Conservation (phyloP, 2,329 filamentous ascomycete genomes). For the Phyllosticta capitalensis region DNA sequence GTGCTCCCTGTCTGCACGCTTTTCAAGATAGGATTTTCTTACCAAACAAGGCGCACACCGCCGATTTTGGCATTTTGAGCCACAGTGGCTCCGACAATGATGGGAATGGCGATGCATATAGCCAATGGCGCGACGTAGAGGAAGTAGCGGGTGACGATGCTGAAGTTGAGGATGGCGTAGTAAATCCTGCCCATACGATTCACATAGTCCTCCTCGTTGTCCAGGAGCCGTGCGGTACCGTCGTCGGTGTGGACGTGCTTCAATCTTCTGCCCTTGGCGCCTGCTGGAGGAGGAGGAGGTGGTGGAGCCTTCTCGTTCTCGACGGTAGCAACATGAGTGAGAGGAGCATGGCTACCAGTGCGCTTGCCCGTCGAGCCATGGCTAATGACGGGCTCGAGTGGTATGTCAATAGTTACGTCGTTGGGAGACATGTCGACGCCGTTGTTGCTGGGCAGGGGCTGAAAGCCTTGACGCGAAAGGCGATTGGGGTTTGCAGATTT, state of each 20-base stretch:
- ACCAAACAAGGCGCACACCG: constrained; percentile 46
- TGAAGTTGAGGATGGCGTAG: constrained; percentile 51
- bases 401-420: constrained; percentile 52
- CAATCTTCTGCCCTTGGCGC: constrained; percentile 22
- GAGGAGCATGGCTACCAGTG: constrained; percentile 26
- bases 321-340: constrained; percentile 16
- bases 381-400: constrained; percentile 46
- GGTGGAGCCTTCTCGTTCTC: constrained; percentile 12
- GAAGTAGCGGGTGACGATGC: constrained; percentile 53
- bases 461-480: constrained; percentile 27
- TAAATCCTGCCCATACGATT: constrained; percentile 53
- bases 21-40: background rate
- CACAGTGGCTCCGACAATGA: constrained; percentile 50
- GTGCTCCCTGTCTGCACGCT: too few species aligned
- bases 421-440: constrained; percentile 35
- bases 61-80: constrained; percentile 41
- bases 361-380: constrained; percentile 35
- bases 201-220: constrained; percentile 45
- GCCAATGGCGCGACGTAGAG: constrained; percentile 53
- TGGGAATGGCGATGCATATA: constrained; percentile 50
- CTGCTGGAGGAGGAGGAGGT: background rate
- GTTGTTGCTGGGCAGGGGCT: constrained; percentile 21
- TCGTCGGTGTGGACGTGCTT: constrained; percentile 29
- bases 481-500: constrained; percentile 8
- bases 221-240: constrained; percentile 21